A percentile compares a stretch with the other conserved stretches of the same genome.
Conservation (phyloP, 2,329 filamentous ascomycete genomes). For the Ceratocystis eucalypticola region DNA sequence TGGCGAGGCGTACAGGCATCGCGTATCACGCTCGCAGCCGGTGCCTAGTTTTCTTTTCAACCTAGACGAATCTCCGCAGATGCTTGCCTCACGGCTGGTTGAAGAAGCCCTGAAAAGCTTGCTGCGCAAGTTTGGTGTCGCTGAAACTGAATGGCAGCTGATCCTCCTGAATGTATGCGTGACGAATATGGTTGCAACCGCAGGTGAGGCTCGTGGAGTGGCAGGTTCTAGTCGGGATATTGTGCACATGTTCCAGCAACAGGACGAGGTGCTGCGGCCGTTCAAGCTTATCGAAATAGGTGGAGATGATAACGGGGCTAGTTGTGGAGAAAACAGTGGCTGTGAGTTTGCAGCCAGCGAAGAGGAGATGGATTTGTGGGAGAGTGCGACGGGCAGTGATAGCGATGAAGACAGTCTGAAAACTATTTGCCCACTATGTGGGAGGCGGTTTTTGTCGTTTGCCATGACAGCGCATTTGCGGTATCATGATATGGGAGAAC, state of each 20-base stretch:
- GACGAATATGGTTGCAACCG: constrained; percentile 61
- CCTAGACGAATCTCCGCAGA: constrained; percentile 42
- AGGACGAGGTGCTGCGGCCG: constrained; percentile 54
- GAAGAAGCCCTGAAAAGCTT: constrained; percentile 54
- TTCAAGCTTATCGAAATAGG: constrained; percentile 42
- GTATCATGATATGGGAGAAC: constrained; percentile 33
- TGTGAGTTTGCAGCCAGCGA: constrained; percentile 23
- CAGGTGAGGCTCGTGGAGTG: constrained; percentile 31
- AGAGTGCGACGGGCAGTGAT: constrained; percentile 24
- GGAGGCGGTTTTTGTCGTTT: constrained; percentile 41
- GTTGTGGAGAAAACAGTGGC: constrained; percentile 21
- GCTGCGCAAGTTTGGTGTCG: constrained; percentile 60
- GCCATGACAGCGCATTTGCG: constrained; percentile 44
- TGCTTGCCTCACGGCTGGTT: constrained; percentile 54
- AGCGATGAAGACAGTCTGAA: constrained; percentile 25
- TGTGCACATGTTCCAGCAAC: constrained; percentile 63
- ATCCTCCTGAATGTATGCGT: constrained; percentile 78
- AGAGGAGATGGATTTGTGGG: constrained; percentile 24
- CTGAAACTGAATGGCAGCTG: constrained; percentile 58
- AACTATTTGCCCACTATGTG: constrained; percentile 35
- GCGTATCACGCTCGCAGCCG: constrained; percentile 61
- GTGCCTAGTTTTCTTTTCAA: constrained; percentile 64
- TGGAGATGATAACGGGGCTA: constrained; percentile 12
- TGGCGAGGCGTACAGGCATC: constrained; percentile 23
- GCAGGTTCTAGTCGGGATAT: constrained; percentile 60